These are phyloP conservation scores for Emericellopsis atlantica DNA, from an alignment of 2,329 filamentous ascomycete species.

Conservation along the genomic window DNA sequence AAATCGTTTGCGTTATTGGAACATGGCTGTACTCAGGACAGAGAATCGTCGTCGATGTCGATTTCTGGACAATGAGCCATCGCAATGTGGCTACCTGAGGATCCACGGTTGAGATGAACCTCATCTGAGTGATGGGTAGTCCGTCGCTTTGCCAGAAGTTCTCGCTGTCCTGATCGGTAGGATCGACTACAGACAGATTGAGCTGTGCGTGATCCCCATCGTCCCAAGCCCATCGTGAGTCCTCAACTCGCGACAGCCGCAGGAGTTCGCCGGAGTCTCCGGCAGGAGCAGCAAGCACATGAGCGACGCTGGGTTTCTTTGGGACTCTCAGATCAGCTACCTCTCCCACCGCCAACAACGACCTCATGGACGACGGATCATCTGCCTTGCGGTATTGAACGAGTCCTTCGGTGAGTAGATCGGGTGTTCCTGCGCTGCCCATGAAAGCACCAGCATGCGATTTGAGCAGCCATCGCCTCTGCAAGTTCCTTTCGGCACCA, in stretches of 20 bases:
- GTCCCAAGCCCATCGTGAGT: constrained; percentile 42
- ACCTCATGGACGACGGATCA: constrained; percentile 8
- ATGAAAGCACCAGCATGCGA: constrained; percentile 36
- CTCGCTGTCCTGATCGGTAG: constrained; percentile 29
- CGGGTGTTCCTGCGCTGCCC: constrained; percentile 18
- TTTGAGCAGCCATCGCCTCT: constrained; percentile 37
- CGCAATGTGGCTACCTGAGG: constrained; percentile 18
- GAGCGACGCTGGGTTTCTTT: constrained; percentile 11
- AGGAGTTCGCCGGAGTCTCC: constrained; percentile 48
- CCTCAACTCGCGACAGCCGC: constrained; percentile 35
- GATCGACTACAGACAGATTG: constrained; percentile 28
- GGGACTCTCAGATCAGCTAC: constrained; percentile 27
- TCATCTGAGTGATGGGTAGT: constrained; percentile 35
- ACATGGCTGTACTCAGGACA: constrained; percentile 32
- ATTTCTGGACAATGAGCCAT: constrained; percentile 42
- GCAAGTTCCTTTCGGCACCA: constrained; percentile 18
- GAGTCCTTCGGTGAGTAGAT: constrained; percentile 22
- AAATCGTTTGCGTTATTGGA: constrained; percentile 14
- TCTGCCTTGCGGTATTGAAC: constrained; percentile 14
- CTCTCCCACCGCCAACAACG: constrained; percentile 43
- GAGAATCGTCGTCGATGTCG: constrained; percentile 36
- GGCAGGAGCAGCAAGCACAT: constrained; percentile 31
- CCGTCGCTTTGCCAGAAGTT: constrained; percentile 41
- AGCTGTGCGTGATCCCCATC: constrained; percentile 30
- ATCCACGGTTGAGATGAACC: constrained; percentile 23